Base-by-base conservation (phyloP, 176 grass and related monocot species). In the Musa troglodytarum region DNA sequence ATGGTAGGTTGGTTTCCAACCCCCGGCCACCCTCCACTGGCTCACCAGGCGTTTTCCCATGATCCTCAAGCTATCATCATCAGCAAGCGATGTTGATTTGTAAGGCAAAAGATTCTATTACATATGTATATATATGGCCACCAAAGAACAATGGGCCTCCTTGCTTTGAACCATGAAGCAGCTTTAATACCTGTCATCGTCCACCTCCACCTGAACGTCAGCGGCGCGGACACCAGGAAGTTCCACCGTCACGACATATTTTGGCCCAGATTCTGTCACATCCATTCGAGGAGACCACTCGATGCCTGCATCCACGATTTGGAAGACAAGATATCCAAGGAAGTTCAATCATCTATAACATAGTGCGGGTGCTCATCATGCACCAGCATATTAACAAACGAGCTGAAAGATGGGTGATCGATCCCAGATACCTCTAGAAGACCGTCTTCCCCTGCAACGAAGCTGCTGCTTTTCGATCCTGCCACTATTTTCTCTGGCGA, bases 281-380 rank as follows among this genome's bases (percentile, higher is more conserved):
- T 86, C 84, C 84, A 86, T 86, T 78, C 74, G 64, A 54, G 84
- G 84, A n/a, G 74, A 75, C 84, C 84, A 86, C 22, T 77, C 84
- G 14, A 50, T 26, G 16, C 65, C 83, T 85, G 83, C 20, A 65
- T 52, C 10, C 20, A 43, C 34, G 34, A 43, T 43, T 43, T 5
- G 3, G 34, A 6, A 43, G 34, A 43, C 29, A 29, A 29, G 28
- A 29, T 29, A 29, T 2, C 2, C 28, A 29, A 29, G 28, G 2
- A 29, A 22, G 22, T 22, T 22, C 22, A 22, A 22, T 22, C 22
- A 22, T 22, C 22, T 22, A 22, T 22, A 22, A 22, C 25, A 25
- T 25, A 28, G 26, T 28, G 26, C 3, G 2, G 29, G 29, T 29
- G 29, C 29, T 29, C 29, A 0, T 29, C 29, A 29, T 4, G 29